A percentile compares a stretch with the other conserved stretches of the same genome.
Conservation (phyloP, 805 yeast genomes). For the Lipomyces yamadae region DNA sequence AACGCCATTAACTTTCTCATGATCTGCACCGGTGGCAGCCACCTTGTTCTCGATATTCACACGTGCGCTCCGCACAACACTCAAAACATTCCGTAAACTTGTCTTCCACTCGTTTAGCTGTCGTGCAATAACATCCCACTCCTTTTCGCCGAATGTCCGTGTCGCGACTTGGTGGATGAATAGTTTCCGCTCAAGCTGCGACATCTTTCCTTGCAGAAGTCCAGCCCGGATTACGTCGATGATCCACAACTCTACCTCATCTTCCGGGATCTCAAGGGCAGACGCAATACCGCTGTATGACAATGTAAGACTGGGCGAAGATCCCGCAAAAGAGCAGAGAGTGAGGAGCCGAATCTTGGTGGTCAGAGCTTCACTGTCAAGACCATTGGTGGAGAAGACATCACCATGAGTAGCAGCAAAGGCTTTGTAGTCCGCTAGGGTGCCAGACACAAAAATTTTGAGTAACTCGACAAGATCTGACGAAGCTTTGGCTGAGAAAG, state of each 20-base stretch:
- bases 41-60: constrained; percentile 27
- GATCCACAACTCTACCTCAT: constrained; percentile 49
- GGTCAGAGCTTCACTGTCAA: constrained; percentile 30
- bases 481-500: constrained; percentile 10
- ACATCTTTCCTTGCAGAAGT: constrained; percentile 51
- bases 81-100: constrained; percentile 43
- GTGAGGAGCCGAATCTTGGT: constrained; percentile 38
- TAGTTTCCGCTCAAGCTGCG: constrained; percentile 48
- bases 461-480: constrained; percentile 41
- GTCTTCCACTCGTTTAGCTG: constrained; percentile 48
- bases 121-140: constrained; percentile 47
- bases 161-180: constrained; percentile 47
- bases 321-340: constrained; percentile 36
- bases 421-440: constrained; percentile 25
- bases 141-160: constrained; percentile 47
- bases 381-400: constrained; percentile 16
- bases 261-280: constrained; percentile 43
- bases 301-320: constrained; percentile 35
- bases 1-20: constrained; percentile 5
- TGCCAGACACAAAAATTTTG: constrained; percentile 40
- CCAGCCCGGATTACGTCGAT: constrained; percentile 52
- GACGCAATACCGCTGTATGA: constrained; percentile 45
- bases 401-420: constrained; percentile 24
- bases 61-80: constrained; percentile 41
- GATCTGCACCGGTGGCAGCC: constrained; percentile 2